Percentiles rank a stretch among this genome's conserved stretches.
Conservation (phyloP, 371 early-diverging fungal species). For the Umbelopsis sp. region DNA sequence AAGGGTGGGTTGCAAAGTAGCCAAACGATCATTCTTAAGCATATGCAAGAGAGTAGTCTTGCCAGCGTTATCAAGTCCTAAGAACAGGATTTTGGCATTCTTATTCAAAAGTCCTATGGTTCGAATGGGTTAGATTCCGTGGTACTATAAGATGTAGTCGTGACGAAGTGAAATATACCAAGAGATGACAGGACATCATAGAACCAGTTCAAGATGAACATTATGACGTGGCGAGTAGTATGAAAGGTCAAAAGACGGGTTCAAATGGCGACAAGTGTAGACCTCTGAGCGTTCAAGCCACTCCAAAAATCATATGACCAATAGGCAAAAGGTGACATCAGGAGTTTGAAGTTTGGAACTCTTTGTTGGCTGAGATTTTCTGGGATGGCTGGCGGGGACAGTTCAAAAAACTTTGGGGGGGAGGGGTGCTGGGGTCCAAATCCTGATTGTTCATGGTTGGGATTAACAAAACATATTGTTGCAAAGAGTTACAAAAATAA, state of each 20-base stretch:
- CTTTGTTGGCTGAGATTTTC: too few species aligned
- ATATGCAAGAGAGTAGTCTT: constrained; percentile 99
- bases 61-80: constrained; percentile 99
- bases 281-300: not conserved
- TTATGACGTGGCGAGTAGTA: constrained; percentile 34
- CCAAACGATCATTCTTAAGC: constrained; percentile 98
- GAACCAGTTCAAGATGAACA: constrained; percentile 96
- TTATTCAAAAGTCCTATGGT: constrained; percentile 92
- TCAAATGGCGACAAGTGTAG: constrained; percentile 2
- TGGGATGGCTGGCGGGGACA: too few species aligned
- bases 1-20: constrained; percentile 96
- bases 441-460: too few species aligned
- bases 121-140: not conserved
- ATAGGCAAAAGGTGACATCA: constrained; percentile 2
- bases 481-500: too few species aligned
- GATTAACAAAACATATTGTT: too few species aligned
- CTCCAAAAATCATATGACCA: constrained; percentile 3
- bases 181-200: constrained; percentile 83
- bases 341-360: not conserved
- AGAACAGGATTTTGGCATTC: constrained; percentile 98
- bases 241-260: constrained; percentile 20
- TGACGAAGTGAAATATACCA: constrained; percentile 57
- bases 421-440: too few species aligned
- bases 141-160: not conserved
- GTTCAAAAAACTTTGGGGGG: too few species aligned